These are phyloP conservation scores for Wallacemonas sp. DNA, from an alignment of 208 protist genomes.

Conservation along the genomic window DNA sequence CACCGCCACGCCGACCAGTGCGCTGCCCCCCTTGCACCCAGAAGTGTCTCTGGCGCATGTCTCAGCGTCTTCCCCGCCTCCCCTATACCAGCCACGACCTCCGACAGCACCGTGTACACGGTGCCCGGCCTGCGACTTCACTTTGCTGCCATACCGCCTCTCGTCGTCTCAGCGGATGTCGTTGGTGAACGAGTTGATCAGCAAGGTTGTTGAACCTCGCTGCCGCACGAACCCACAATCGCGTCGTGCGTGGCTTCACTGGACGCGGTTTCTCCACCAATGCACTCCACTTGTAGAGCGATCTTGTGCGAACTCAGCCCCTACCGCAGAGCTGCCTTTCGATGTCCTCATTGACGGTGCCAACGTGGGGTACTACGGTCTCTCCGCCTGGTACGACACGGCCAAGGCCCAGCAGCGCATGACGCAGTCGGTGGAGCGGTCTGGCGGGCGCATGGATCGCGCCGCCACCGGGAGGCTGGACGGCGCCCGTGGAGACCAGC, in stretches of 20 bases:
- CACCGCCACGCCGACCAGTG: neutral
- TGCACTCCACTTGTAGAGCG: neutral
- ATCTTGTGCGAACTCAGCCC: neutral
- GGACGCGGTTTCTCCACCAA: conserved; percentile 42
- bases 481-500: neutral
- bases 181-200: conserved; percentile 38
- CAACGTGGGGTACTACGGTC: conserved; percentile 85
- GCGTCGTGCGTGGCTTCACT: conserved; percentile 44
- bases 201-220: conserved; percentile 28
- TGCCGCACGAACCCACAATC: conserved; percentile 29
- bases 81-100: too few relatives aligned
- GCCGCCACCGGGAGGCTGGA: conserved; percentile 13
- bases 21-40: conserved; percentile 18
- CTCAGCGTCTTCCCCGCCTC: too few relatives aligned
- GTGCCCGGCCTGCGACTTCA: conserved; percentile 17
- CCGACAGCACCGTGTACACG: neutral
- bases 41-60: too few relatives aligned
- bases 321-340: conserved; percentile 12
- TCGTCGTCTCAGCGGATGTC: conserved; percentile 31
- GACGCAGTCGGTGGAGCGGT: neutral
- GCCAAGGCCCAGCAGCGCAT: conserved; percentile 46
- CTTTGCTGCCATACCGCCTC: conserved; percentile 46
- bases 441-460: conserved; percentile 12
- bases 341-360: conserved; percentile 80
- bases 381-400: conserved; percentile 71